Base-by-base conservation (phyloP, 176 grass and related monocot genomes). In the Pontederia paniculata region DNA sequence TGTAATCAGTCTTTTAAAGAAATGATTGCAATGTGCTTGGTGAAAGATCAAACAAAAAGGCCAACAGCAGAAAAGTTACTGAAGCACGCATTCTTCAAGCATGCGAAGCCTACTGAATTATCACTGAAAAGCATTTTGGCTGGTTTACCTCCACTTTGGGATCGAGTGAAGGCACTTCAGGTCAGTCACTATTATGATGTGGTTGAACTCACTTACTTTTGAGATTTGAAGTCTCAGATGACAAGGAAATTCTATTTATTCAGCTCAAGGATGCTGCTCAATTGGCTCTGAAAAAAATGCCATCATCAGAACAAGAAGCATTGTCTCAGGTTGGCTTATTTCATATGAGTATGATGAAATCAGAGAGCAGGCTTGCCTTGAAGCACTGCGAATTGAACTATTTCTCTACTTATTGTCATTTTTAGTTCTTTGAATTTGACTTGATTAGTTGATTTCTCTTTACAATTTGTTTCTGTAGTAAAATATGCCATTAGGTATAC, bases 11-110 rank as follows among this genome's bases (percentile, higher is more conserved):
- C 86, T 65, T 98, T 98, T 82, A 98, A 98, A 70, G 93, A 98
- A 73, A 98, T 98, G 93, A 83, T 98, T 60, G 93, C 86, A n/a
- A 98, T 98, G 86, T 98, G 86, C 72, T 76, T 98, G 73, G 86
- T 90, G 17, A 98, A 98, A 87, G 93, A 98, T 76, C 93, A 86
- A 81, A 80, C 77, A 72, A 98, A 98, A 80, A 98, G 93, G 55
- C 93, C 93, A 68, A 91, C 86, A 56, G 80, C 80, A 62, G 93
- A 98, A 47, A 98, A 98, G 69, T 81, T 98, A 44, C 62, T 91
- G 37, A 98, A 98, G 62, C 93, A 98, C 73, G 80, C 83, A 59
- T 98, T 98, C 81, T 98, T 98, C 83, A 91, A 88, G 77, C 72
- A 66, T 72, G 86, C 81, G 60, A 98, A 91, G 64, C 68, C 93